Evolutionary conservation across 2,329 filamentous ascomycete species (phyloP).

Genomic region (Hypoxylon sp.): DNA sequence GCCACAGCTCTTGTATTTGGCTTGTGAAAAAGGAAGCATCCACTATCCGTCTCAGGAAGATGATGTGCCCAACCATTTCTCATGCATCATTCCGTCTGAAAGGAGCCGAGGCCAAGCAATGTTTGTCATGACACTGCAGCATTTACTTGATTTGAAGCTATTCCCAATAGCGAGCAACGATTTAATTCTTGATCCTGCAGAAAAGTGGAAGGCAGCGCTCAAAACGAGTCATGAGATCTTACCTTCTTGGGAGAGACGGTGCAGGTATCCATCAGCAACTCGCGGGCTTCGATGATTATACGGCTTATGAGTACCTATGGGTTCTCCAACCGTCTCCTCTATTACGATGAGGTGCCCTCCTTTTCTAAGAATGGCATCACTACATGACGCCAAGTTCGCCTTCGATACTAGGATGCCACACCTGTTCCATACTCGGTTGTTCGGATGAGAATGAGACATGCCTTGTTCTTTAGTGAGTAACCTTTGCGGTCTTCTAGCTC

Average conservation of each 20-base stretch:
- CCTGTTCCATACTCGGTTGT: constrained; percentile 11
- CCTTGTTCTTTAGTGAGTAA: constrained; percentile 14
- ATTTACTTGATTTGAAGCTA: constrained; percentile 34
- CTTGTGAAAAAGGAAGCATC: constrained; percentile 34
- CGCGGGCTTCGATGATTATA: constrained; percentile 19
- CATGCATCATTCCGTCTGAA: constrained; percentile 39
- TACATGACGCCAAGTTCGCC: constrained; percentile 38
- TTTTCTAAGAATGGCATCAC: constrained; percentile 18
- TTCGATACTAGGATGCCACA: constrained; percentile 25
- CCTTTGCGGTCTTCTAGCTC: background rate
- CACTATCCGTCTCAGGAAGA: constrained; percentile 33
- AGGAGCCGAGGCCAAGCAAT: constrained; percentile 30
- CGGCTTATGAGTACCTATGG: constrained; percentile 26
- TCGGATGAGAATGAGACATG: constrained; percentile 16
- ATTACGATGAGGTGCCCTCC: constrained; percentile 25
- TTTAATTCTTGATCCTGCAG: constrained; percentile 16
- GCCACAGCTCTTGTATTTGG: constrained; percentile 24
- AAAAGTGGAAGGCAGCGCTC: constrained; percentile 20
- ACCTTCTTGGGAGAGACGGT: constrained; percentile 10
- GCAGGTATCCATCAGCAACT: constrained; percentile 11
- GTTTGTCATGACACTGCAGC: constrained; percentile 24
- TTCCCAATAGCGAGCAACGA: constrained; percentile 32
- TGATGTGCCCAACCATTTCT: constrained; percentile 27
- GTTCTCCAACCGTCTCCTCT: constrained; percentile 21
- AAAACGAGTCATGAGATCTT: constrained; percentile 36